Conservation (phyloP, 345 rosid genomes). For the Salix viminalis region DNA sequence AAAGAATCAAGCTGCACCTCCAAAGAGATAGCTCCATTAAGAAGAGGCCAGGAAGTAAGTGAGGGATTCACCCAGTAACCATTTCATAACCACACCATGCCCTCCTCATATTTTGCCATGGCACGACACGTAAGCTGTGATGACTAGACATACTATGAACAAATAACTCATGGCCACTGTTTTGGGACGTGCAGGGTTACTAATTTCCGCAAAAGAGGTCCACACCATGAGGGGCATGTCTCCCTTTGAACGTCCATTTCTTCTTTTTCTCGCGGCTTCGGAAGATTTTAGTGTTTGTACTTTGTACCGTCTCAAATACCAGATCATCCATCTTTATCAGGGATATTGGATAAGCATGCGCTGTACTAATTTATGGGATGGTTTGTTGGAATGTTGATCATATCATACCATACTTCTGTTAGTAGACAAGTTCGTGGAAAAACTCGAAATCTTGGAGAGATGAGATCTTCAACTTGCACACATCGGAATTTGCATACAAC, state of each 20-base stretch:
- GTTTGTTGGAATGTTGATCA: conserved; percentile 15
- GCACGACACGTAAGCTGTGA: not conserved
- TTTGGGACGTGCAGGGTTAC: conserved; percentile 8
- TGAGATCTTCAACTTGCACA: not conserved
- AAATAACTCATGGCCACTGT: conserved; percentile 1
- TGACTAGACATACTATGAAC: not conserved
- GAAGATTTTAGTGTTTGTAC: conserved; percentile 31
- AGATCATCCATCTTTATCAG: not conserved
- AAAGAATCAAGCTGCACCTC: conserved; percentile 18
- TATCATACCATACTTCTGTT: not conserved
- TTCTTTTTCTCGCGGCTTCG: not conserved
- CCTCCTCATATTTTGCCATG: not conserved
- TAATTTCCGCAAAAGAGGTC: conserved; percentile 11
- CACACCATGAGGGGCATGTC: conserved; percentile 25
- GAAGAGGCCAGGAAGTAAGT: conserved; percentile 18
- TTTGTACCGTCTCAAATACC: conserved; percentile 13
- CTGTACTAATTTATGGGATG: not conserved
- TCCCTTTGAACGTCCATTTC: conserved; percentile 20
- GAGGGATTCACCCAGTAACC: not conserved
- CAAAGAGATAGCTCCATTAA: conserved; percentile 20
- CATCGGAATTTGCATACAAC: not conserved
- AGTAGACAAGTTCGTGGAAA: conserved; percentile 37
- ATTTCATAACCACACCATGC: not conserved
- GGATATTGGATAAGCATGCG: not conserved
- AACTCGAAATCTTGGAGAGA: conserved; percentile 29